Percentiles rank a stretch among this genome's conserved stretches.
Evolutionary conservation across 2,329 filamentous ascomycete genomes (phyloP).

Genomic region (Podosphaera leucotricha): DNA sequence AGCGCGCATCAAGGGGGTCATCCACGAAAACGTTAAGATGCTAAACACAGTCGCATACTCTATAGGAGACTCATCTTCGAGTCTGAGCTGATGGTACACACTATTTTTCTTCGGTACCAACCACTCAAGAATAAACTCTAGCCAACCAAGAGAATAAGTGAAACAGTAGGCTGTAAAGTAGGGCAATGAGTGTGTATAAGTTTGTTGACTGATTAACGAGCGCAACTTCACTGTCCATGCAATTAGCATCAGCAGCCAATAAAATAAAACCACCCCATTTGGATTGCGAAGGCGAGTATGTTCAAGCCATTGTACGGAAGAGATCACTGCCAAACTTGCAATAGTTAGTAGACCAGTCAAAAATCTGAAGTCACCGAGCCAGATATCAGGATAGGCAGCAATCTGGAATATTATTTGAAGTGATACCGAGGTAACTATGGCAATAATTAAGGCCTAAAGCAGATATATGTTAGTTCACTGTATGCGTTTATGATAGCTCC

Average conservation of each 20-base stretch:
- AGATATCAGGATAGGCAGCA: constrained; percentile 30
- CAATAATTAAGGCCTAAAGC: constrained; percentile 29
- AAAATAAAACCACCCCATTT: constrained; percentile 48
- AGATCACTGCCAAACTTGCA: constrained; percentile 36
- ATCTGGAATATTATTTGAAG: constrained; percentile 40
- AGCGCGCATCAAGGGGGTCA: constrained; percentile 93
- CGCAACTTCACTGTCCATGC: constrained; percentile 42
- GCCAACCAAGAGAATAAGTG: constrained; percentile 30
- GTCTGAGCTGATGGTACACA: constrained; percentile 41
- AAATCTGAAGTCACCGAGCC: constrained; percentile 43
- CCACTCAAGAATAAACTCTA: constrained; percentile 45
- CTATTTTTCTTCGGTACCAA: constrained; percentile 45
- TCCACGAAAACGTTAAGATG: constrained; percentile 85
- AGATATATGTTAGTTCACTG: not conserved
- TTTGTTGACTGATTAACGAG: constrained; percentile 37
- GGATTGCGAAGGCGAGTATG: constrained; percentile 45
- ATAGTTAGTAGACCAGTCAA: constrained; percentile 42
- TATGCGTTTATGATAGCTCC: not conserved
- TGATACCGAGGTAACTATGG: constrained; percentile 30
- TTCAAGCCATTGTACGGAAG: constrained; percentile 43
- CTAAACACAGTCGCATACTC: constrained; percentile 93
- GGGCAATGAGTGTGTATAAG: constrained; percentile 28
- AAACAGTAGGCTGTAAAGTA: constrained; percentile 41
- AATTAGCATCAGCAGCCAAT: constrained; percentile 47
- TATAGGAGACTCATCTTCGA: constrained; percentile 43